These are phyloP conservation scores for Grosmannia serpens DNA, from an alignment of 2,329 filamentous ascomycete species.

Conservation along the genomic window DNA sequence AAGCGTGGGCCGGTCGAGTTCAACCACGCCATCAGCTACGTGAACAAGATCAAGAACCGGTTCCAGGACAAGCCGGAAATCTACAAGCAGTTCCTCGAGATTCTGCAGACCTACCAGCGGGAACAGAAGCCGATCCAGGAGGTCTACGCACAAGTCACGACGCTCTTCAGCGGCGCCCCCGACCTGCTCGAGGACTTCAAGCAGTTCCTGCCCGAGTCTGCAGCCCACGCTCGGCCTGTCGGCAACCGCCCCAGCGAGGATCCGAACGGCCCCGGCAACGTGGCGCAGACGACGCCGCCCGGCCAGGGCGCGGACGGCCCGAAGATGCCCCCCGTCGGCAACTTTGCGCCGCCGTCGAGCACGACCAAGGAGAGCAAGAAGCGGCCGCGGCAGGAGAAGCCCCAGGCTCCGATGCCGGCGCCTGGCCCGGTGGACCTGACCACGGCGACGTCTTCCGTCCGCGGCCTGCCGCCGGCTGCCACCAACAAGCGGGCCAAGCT, in stretches of 20 bases:
- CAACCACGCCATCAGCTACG: conserved; percentile 98
- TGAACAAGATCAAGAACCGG: conserved; percentile 99
- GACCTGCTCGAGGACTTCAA: conserved; percentile 97
- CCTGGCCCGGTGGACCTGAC: conserved; percentile 28
- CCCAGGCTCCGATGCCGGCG: conserved; percentile 36
- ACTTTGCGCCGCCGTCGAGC: conserved; percentile 74
- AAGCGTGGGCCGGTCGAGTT: conserved; percentile 94
- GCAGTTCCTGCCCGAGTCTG: conserved; percentile 89
- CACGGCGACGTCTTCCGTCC: conserved; percentile 25
- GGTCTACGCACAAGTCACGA: conserved; percentile 93
- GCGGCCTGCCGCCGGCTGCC: conserved; percentile 20
- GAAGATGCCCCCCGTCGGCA: conserved; percentile 87
- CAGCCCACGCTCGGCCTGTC: conserved; percentile 46
- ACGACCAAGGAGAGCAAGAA: conserved; percentile 88
- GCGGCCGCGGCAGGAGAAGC: conserved; percentile 52
- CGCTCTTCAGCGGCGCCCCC: conserved; percentile 82
- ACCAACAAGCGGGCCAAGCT: conserved; percentile 60
- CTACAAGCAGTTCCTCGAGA: conserved; percentile 98
- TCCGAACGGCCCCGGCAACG: conserved; percentile 21
- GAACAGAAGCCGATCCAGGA: conserved; percentile 98
- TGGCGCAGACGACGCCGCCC: conserved; percentile 44
- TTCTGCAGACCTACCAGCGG: conserved; percentile 93
- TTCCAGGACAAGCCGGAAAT: conserved; percentile 96
- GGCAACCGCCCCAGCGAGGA: conserved; percentile 55
- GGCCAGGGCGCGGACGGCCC: conserved; percentile 44